Percentiles rank a stretch among this genome's conserved stretches.
phyloP scores from a whole-genome alignment of 352 stramenopile species.

The Blastocystis sp. region DNA sequence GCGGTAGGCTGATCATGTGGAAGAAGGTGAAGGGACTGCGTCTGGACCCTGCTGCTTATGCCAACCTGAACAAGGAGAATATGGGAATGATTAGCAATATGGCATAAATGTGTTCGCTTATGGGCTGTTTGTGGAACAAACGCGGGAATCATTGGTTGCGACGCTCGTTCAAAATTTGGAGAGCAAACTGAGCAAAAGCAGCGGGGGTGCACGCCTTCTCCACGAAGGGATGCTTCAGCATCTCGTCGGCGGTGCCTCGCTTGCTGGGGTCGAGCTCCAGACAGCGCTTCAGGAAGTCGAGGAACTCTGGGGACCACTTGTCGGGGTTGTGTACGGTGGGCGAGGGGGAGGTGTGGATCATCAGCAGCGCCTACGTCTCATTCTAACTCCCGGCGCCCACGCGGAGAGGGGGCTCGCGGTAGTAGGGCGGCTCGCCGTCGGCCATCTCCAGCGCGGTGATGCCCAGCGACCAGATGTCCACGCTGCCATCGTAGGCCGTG shows the following conservation, averaged over 20 bases:
- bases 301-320: conserved; percentile 79
- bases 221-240: conserved; percentile 85
- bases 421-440: conserved; percentile 83
- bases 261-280: conserved; percentile 77
- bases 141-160: conserved; percentile 36
- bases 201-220: conserved; percentile 73
- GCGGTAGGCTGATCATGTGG: conserved; percentile 65
- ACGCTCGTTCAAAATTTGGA: conserved; percentile 38
- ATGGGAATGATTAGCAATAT: conserved; percentile 62
- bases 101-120: conserved; percentile 19
- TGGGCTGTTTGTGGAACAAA: conserved; percentile 40
- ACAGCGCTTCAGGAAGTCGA: conserved; percentile 82
- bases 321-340: conserved; percentile 78
- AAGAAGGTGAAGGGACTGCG: conserved; percentile 68
- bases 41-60: conserved; percentile 66
- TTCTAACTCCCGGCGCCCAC: conserved; percentile 71
- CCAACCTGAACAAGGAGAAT: conserved; percentile 66
- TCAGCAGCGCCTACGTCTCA: conserved; percentile 72
- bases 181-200: conserved; percentile 74
- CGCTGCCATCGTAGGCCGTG: conserved; percentile 84
- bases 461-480: conserved; percentile 83
- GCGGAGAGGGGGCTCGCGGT: conserved; percentile 84
- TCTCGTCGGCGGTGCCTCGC: conserved; percentile 80
- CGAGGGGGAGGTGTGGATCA: conserved; percentile 79
- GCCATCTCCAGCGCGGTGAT: conserved; percentile 86